Conservation (phyloP, 495 filamentous ascomycete species). For the Penicillium dipodomyicola region DNA sequence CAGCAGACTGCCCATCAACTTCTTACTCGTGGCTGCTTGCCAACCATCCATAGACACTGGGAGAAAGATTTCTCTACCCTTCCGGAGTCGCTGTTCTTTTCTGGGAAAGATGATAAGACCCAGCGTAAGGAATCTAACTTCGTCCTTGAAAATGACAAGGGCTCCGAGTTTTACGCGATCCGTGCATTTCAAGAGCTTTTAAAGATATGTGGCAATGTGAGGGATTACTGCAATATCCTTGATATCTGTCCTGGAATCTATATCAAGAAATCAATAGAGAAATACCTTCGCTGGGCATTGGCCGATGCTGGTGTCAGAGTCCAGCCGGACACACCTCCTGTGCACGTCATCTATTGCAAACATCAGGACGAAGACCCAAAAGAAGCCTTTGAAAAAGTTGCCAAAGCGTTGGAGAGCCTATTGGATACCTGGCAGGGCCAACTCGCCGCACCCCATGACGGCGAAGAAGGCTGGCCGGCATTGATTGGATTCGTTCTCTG, state of each 20-base stretch:
- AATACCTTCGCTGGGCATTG: slow-evolving; percentile 46
- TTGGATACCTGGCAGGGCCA: slow-evolving; percentile 8
- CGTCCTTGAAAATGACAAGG: slow-evolving; percentile 46
- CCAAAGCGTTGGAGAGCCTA: slow-evolving; percentile 30
- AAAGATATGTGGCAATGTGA: slow-evolving; percentile 38
- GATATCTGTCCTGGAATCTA: slow-evolving; percentile 26
- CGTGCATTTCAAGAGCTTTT: slow-evolving; percentile 40
- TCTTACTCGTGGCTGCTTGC: slow-evolving; percentile 58
- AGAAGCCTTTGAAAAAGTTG: slow-evolving; percentile 28
- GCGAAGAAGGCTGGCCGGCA: slow-evolving; percentile 16
- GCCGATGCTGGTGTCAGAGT: slow-evolving; percentile 34
- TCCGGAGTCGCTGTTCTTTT: slow-evolving; percentile 56
- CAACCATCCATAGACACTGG: slow-evolving; percentile 56
- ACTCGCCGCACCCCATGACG: background rate
- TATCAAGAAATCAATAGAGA: slow-evolving; percentile 34
- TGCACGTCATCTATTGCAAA: slow-evolving; percentile 37
- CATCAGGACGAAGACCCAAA: slow-evolving; percentile 30
- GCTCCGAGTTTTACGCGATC: slow-evolving; percentile 39
- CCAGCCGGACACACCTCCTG: slow-evolving; percentile 20
- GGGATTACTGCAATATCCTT: slow-evolving; percentile 35
- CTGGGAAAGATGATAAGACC: background rate
- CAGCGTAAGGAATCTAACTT: slow-evolving; percentile 32
- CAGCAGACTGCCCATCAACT: slow-evolving; percentile 52
- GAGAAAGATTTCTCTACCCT: slow-evolving; percentile 59
- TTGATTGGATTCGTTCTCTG: slow-evolving; percentile 43